Conservation (phyloP, 495 filamentous ascomycete species). For the Darksidea phi region DNA sequence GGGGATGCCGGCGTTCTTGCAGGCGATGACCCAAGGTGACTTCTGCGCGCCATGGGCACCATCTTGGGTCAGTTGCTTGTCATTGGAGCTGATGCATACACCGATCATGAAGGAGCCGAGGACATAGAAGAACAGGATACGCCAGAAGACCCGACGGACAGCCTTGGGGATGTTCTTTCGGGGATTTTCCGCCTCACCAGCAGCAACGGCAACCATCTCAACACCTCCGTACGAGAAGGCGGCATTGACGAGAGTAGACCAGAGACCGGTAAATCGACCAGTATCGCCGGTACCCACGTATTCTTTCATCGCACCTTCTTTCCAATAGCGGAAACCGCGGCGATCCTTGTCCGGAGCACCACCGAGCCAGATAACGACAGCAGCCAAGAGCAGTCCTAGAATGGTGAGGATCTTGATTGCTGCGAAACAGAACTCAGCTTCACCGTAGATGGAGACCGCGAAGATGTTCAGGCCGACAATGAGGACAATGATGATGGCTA, state of each 20-base stretch:
- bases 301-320: conserved; percentile 59
- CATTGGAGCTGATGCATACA: conserved; percentile 54
- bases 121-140: conserved; percentile 80
- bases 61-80: conserved; percentile 53
- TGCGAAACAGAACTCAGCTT: conserved; percentile 73
- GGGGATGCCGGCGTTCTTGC: conserved; percentile 61
- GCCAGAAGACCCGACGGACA: conserved; percentile 78
- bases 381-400: conserved; percentile 51
- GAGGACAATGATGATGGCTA: conserved; percentile 71
- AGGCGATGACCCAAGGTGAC: conserved; percentile 65
- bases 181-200: conserved; percentile 77
- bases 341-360: conserved; percentile 61
- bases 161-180: conserved; percentile 74
- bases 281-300: conserved; percentile 32
- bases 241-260: conserved; percentile 42
- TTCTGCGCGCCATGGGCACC: conserved; percentile 58
- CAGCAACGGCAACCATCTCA: conserved; percentile 73
- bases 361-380: conserved; percentile 65
- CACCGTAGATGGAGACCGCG: conserved; percentile 66
- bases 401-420: conserved; percentile 75
- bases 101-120: conserved; percentile 58
- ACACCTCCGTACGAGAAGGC: conserved; percentile 54
- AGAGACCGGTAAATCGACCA: conserved; percentile 44
- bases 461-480: conserved; percentile 67
- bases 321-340: conserved; percentile 73